A percentile compares a stretch with the other conserved stretches of the same genome.
phyloP scores from a whole-genome alignment of 345 rosid genomes.

The Eucalyptus dawsonii region DNA sequence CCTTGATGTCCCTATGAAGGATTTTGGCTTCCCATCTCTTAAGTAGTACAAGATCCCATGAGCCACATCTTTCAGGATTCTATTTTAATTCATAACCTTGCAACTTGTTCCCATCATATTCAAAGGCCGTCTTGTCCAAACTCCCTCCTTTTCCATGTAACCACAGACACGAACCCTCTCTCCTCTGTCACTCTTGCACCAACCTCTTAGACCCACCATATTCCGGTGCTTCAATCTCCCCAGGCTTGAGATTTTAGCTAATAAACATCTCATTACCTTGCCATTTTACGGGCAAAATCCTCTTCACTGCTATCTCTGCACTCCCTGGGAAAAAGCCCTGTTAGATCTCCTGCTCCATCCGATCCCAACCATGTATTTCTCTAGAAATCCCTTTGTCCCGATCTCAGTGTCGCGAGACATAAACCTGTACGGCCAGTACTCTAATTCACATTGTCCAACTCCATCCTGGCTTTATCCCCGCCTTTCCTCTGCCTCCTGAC shows the following conservation, averaged over 20 bases:
- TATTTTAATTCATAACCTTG: conserved; percentile 34
- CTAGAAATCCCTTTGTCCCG: conserved; percentile 47
- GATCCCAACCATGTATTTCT: conserved; percentile 54
- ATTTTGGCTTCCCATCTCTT: conserved; percentile 79
- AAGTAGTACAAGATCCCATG: conserved; percentile 43
- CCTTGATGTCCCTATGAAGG: conserved; percentile 70
- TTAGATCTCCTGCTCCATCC: conserved; percentile 75
- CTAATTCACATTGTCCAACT: conserved; percentile 88
- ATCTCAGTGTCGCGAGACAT: conserved; percentile 37
- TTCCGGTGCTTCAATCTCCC: conserved; percentile 66
- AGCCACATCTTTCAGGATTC: conserved; percentile 55
- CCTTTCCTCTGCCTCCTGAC: conserved; percentile 27
- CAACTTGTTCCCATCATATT: conserved; percentile 15
- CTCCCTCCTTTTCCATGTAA: conserved; percentile 69
- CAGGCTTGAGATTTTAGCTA: conserved; percentile 69
- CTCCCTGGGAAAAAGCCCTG: conserved; percentile 59
- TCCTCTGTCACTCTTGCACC: conserved; percentile 65
- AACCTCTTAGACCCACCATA: conserved; percentile 25
- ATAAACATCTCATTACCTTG: conserved; percentile 53
- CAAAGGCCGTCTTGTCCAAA: conserved; percentile 43
- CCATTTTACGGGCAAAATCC: conserved; percentile 48
- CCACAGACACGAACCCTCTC: conserved; percentile 56
- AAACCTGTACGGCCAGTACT: conserved; percentile 81
- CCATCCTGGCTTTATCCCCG: conserved; percentile 4
- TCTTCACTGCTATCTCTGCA: conserved; percentile 53